A percentile compares a stretch with the other conserved stretches of the same genome.
Conservation (phyloP, 2,329 filamentous ascomycete species). For the Penicillium sp. region DNA sequence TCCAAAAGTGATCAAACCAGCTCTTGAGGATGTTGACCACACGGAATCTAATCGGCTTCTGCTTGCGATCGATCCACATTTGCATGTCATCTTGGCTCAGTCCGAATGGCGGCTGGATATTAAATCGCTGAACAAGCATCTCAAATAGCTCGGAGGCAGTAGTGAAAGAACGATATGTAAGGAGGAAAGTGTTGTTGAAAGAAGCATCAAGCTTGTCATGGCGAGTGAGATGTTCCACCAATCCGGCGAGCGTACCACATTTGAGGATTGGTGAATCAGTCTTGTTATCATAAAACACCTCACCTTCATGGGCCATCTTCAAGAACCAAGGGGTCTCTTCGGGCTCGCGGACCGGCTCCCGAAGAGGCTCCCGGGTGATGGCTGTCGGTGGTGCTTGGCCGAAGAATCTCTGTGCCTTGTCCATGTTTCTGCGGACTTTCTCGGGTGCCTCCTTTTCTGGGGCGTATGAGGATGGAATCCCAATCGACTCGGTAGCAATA, state of each 20-base stretch:
- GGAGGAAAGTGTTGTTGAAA: slow-evolving; percentile 96
- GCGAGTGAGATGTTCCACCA: slow-evolving; percentile 92
- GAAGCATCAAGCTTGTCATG: slow-evolving; percentile 94
- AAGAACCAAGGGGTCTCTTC: slow-evolving; percentile 85
- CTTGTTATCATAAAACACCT: slow-evolving; percentile 88
- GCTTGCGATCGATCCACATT: slow-evolving; percentile 88
- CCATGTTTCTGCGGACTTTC: slow-evolving; percentile 47
- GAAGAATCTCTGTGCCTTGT: slow-evolving; percentile 52
- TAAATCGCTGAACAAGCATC: slow-evolving; percentile 86
- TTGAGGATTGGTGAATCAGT: slow-evolving; percentile 74
- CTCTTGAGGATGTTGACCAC: slow-evolving; percentile 97
- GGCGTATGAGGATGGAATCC: slow-evolving; percentile 45
- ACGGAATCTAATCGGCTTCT: slow-evolving; percentile 91
- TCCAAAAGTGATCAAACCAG: slow-evolving; percentile 99
- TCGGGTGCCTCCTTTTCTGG: slow-evolving; percentile 38
- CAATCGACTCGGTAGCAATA: slow-evolving; percentile 43
- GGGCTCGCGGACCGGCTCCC: slow-evolving; percentile 52
- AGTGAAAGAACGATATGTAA: slow-evolving; percentile 96
- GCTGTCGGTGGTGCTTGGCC: slow-evolving; percentile 47
- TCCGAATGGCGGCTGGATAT: slow-evolving; percentile 85
- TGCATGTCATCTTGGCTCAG: slow-evolving; percentile 76
- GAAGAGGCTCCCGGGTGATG: slow-evolving; percentile 39
- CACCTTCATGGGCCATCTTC: slow-evolving; percentile 81
- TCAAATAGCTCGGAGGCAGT: slow-evolving; percentile 89
- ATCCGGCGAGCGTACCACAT: slow-evolving; percentile 81